Evolutionary conservation across 2,329 filamentous ascomycete species (phyloP), one percentile per base, ranked within the genome.

Genomic region (Aureobasidium sp.): DNA sequence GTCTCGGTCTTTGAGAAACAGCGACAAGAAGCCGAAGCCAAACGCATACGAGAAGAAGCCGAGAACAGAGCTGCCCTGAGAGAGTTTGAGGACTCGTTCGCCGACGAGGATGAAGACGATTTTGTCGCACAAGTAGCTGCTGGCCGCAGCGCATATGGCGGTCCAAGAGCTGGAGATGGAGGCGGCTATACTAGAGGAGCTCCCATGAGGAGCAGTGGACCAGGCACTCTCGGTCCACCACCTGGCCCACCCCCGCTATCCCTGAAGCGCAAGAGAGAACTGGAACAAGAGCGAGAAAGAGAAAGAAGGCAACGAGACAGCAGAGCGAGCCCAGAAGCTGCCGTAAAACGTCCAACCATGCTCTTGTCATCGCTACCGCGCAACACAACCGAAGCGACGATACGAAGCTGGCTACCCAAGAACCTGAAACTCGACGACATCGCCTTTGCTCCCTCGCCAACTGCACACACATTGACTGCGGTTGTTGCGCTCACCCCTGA

Each of bases 1-100:
- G 90, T 94, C 72, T 95, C 91, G 23, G 82, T 88, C 29, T 96
- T 95, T 73, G 92, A 96, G 77, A 87, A 87, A 68, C 89, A 95
- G 73, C 91, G 89, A 74, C 90, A 90, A 64, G 91, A 96, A 73
- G 90, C 89, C 62, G 91, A 96, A 78, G 91, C 90, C 27, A 96
- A 96, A 77, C 87, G 89, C 63, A 82, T 84, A 68, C 84, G 90
- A 67, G 92, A 96, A 74, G 88, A 88, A 70, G 90, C 88, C 67
- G 92, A 96, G 76, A 95, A 90, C 7, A 90, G 89, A 26, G 91
- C 90, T 27, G 90, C 91, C 0, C 89, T 92, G 73, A 86, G 91
- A 68, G 90, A 93, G 67, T 96, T 96, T 67, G 85, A 94, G 62
- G 93, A 93, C 75, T 91, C 83, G 61, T 89, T 90, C 68, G 86